Conservation (phyloP, 208 protist genomes). For the Trypanosoma lewisi region DNA sequence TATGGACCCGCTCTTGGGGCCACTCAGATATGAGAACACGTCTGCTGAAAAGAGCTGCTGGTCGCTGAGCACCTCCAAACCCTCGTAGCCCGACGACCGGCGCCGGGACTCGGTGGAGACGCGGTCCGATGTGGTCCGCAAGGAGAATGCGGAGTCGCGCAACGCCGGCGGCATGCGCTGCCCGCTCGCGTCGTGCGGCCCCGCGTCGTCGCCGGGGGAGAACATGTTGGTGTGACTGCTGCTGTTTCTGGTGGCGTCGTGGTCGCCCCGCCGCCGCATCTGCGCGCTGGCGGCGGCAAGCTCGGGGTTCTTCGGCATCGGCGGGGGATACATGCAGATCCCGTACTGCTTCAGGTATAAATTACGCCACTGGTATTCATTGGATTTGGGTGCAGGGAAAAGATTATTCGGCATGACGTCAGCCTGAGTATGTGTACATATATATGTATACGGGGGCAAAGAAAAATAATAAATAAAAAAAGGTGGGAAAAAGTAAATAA, state of each 20-base stretch:
- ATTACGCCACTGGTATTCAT: conserved; percentile 87
- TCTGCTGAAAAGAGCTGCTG: conserved; percentile 54
- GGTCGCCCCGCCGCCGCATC: background rate
- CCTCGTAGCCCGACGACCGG: conserved; percentile 5
- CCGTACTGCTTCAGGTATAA: conserved; percentile 74
- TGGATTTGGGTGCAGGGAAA: conserved; percentile 48
- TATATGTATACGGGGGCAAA: conserved; percentile 7
- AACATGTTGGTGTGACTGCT: conserved; percentile 3
- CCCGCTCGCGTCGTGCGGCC: background rate
- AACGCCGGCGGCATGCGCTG: background rate
- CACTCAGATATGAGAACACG: conserved; percentile 53
- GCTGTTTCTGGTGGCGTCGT: conserved; percentile 15
- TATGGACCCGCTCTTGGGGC: background rate
- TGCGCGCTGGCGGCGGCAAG: background rate
- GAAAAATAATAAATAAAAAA: background rate
- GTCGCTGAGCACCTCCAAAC: conserved; percentile 35
- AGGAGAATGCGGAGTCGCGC: too few species aligned
- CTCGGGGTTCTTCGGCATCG: conserved; percentile 52
- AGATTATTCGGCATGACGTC: background rate
- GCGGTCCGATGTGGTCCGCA: too few species aligned
- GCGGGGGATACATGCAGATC: conserved; percentile 70
- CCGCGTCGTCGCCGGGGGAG: conserved; percentile 1
- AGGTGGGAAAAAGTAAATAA: background rate
- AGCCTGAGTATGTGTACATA: conserved; percentile 3
- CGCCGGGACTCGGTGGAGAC: conserved; percentile 11